Evolutionary conservation across 495 filamentous ascomycete genomes (phyloP).

Genomic region (Annulohypoxylon maeteangense): DNA sequence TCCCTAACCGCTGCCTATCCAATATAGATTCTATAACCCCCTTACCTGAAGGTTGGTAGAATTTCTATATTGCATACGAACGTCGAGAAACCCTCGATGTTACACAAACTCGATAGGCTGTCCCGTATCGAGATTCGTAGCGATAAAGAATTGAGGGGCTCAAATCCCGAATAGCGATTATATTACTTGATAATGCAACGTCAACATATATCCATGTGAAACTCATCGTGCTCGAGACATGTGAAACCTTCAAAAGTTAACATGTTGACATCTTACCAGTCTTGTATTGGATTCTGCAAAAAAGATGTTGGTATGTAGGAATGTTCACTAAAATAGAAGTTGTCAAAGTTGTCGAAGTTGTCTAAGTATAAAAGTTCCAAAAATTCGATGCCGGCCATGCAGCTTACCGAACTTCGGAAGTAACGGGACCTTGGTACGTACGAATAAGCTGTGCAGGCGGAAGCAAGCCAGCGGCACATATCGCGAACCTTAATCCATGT

Average conservation of each 20-base stretch:
- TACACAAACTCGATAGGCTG: constrained; percentile 5
- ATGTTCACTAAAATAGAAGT: constrained; percentile 1
- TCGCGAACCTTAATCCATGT: constrained; percentile 3
- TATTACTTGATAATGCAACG: constrained; percentile 34
- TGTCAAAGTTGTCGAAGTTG: not conserved
- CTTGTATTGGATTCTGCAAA: not conserved
- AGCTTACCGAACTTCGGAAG: constrained; percentile 7
- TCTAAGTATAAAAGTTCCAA: too few species aligned
- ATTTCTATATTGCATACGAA: constrained; percentile 11
- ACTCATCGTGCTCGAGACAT: constrained; percentile 12
- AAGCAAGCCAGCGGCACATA: not conserved
- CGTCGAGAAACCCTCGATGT: not conserved
- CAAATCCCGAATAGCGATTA: constrained; percentile 22
- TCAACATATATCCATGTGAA: constrained; percentile 19
- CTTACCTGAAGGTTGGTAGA: constrained; percentile 27
- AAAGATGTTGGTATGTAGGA: not conserved
- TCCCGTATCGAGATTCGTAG: constrained; percentile 27
- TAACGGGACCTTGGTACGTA: not conserved
- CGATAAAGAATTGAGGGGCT: constrained; percentile 10
- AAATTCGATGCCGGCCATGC: constrained; percentile 10
- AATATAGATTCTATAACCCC: constrained; percentile 16
- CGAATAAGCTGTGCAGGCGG: constrained; percentile 11
- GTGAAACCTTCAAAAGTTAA: constrained; percentile 14
- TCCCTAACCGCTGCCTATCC: constrained; percentile 28
- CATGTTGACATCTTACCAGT: not conserved